phyloP scores from a whole-genome alignment of 371 early-diverging fungal species.

The Batkoa obscura region DNA sequence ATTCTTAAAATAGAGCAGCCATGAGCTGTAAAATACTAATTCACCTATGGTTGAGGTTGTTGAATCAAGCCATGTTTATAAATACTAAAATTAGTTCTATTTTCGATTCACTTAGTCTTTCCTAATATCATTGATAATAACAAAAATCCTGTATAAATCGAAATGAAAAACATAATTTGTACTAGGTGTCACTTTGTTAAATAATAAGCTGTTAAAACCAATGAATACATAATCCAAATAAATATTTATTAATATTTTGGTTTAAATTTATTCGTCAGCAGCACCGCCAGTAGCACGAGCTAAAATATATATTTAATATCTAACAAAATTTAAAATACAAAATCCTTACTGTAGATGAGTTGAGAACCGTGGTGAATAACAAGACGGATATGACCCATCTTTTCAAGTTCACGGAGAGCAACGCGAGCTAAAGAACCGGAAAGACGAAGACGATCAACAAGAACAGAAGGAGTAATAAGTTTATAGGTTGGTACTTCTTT shows the following conservation, averaged over 20 bases:
- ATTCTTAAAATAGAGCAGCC: no score
- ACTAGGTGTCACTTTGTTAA: no score
- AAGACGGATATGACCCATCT: conserved; percentile 76
- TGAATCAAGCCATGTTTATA: no score
- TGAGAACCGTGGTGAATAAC: conserved; percentile 79
- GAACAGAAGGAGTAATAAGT: conserved; percentile 90
- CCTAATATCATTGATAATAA: no score
- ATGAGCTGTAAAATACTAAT: no score
- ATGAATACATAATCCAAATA: no score
- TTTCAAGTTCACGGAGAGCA: conserved; percentile 82
- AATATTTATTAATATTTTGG: not conserved
- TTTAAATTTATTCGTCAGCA: conserved; percentile 2
- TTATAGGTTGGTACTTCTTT: conserved; percentile 99
- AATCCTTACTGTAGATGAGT: conserved; percentile 64
- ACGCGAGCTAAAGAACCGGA: conserved; percentile 93
- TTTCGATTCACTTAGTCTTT: no score
- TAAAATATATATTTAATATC: not conserved
- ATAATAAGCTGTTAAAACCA: no score
- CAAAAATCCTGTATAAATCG: no score
- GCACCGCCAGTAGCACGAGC: conserved; percentile 11
- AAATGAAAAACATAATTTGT: no score
- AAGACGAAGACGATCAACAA: conserved; percentile 94
- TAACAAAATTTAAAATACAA: not conserved
- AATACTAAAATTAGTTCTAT: no score
- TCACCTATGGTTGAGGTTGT: no score